These are phyloP conservation scores for Paraphoma chrysanthemicola DNA, from an alignment of 2,329 filamentous ascomycete species.

Conservation along the genomic window DNA sequence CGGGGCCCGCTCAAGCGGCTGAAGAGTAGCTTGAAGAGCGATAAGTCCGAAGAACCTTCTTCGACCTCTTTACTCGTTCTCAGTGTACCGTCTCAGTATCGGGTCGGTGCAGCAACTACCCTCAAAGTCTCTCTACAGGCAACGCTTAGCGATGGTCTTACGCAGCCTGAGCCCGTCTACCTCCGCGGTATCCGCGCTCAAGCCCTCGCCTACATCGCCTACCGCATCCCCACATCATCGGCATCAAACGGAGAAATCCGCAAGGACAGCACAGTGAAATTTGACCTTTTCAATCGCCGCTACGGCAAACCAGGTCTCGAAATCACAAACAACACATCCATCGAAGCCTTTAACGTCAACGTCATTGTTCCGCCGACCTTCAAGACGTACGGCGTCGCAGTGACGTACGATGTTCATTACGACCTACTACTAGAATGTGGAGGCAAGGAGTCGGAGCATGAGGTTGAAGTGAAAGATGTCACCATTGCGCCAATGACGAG, in stretches of 20 bases:
- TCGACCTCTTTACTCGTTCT: conserved; percentile 22
- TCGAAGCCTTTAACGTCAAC: conserved; percentile 21
- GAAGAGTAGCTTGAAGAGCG: conserved; percentile 10
- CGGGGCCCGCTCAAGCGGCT: conserved; percentile 12
- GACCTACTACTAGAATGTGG: conserved; percentile 25
- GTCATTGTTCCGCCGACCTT: conserved; percentile 24
- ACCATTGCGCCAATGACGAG: conserved; percentile 24
- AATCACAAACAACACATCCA: conserved; percentile 7
- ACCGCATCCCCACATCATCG: conserved; percentile 18
- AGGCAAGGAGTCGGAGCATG: conserved; percentile 26
- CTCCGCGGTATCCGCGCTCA: conserved; percentile 30
- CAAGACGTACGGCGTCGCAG: conserved; percentile 22
- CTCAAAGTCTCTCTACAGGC: conserved; percentile 22
- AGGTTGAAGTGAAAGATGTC: conserved; percentile 17
- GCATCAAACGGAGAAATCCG: conserved; percentile 13
- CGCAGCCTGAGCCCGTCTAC: conserved; percentile 15
- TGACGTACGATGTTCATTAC: conserved; percentile 23
- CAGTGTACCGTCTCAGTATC: conserved; percentile 14
- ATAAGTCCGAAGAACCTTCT: conserved; percentile 12
- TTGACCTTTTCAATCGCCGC: conserved; percentile 26
- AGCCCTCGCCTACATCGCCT: conserved; percentile 16
- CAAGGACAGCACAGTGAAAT: conserved; percentile 14
- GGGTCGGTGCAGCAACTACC: conserved; percentile 15
- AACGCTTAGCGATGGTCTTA: conserved; percentile 4
- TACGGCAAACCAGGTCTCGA: conserved; percentile 25